Base-by-base conservation (phyloP, 1,139 yeast species). In the Pichia sp. region DNA sequence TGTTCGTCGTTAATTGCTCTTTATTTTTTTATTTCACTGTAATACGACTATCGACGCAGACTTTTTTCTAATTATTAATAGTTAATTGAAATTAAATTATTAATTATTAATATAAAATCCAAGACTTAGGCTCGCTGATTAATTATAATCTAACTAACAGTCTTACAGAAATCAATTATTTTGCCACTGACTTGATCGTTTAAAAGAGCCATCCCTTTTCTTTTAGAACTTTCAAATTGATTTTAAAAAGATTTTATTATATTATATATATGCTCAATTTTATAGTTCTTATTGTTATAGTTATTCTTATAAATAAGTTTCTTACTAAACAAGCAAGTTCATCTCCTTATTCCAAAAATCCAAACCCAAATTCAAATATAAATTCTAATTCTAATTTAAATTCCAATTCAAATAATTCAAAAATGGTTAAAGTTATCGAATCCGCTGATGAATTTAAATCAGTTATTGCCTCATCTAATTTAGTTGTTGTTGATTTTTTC, bases 401-500 rank as follows among this genome's bases (percentile, higher is more conserved):
- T 30, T 16, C 47, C 4, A 35, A 28, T n/a, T 30, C 49, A 39
- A 43, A 35, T 16, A 32, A 41, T 25, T 23, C 39, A 16, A 41
- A 35, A 26, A 48, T 52, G 69, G 47, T 58, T 67, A 46, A 46
- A 43, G 50, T 46, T 37, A 60, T 82, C 50, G 56, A 66, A 36
- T 62, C 77, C 50, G 68, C 68, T 51, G 74, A 74, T 52, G 87
- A 85, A 63, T 86, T 85, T 72, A 67, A 74, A 43, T 68, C 71
- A 48, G 82, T 80, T 53, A 71, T 83, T 57, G 55, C 68, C 45
- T 77, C 74, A 52, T 31, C 50, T 30, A 81, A 81, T 53, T 73
- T 86, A 62, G 86, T 86, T 54, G 94, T 89, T 53, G 87, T 89
- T 53, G 97, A 89, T 71, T 89, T 89, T 71, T 87, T 81, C 59